phyloP scores from a whole-genome alignment of 495 filamentous ascomycete genomes.

The Podospora fimiseda region DNA sequence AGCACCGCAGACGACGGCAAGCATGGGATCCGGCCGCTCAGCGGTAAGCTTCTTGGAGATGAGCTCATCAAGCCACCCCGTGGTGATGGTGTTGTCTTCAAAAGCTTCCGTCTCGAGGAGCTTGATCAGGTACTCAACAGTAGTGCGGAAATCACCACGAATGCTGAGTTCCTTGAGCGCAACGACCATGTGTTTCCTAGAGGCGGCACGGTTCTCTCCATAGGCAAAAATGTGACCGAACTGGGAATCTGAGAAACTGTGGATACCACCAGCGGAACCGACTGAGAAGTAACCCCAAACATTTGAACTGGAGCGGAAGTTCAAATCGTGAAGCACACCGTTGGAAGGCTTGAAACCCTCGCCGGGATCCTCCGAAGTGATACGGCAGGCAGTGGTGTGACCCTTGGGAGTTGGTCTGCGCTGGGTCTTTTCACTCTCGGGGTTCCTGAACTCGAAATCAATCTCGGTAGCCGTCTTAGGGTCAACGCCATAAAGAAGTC shows the following conservation, averaged over 20 bases:
- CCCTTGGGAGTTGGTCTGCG: constrained; percentile 87
- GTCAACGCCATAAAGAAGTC: constrained; percentile 93
- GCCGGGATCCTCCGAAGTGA: constrained; percentile 97
- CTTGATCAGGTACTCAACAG: constrained; percentile 98
- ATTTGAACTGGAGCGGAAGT: constrained; percentile 97
- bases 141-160: constrained; percentile 97
- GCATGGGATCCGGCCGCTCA: constrained; percentile 85
- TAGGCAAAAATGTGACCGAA: constrained; percentile 99
- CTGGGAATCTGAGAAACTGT: constrained; percentile 98
- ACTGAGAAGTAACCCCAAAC: constrained; percentile 99
- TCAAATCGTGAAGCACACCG: constrained; percentile 97
- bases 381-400: constrained; percentile 96
- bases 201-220: constrained; percentile 91
- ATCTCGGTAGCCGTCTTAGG: constrained; percentile 79
- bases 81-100: constrained; percentile 98
- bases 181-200: constrained; percentile 98
- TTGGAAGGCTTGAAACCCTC: constrained; percentile 99
- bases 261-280: constrained; percentile 90
- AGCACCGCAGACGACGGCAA: constrained; percentile 89
- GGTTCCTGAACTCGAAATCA: constrained; percentile 91
- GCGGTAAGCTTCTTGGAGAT: constrained; percentile 97
- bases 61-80: constrained; percentile 96
- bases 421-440: constrained; percentile 78
- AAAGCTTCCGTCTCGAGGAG: constrained; percentile 97
- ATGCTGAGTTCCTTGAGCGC: constrained; percentile 98